Evolutionary conservation across 306 rosid species (phyloP).

Genomic region (Chamaecrista fasciculata): DNA sequence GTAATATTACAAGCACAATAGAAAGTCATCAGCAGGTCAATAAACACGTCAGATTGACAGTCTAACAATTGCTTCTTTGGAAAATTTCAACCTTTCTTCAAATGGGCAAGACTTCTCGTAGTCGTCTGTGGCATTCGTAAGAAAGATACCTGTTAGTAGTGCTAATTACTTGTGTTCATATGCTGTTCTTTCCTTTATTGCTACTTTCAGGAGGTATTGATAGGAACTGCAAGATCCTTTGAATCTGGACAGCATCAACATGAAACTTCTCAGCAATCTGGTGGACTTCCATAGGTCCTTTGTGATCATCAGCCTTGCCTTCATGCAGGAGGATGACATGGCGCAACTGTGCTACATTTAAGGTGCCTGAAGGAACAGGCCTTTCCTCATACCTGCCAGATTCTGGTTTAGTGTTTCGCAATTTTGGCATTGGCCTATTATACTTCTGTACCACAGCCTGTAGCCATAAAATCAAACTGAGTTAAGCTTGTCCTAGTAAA

Average conservation of each 20-base stretch:
- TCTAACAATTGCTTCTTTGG: background rate
- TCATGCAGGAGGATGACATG: slow-evolving; percentile 65
- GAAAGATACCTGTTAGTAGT: slow-evolving; percentile 25
- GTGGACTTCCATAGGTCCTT: slow-evolving; percentile 62
- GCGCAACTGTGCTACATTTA: slow-evolving; percentile 79
- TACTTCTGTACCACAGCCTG: slow-evolving; percentile 84
- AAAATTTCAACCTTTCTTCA: slow-evolving; percentile 5
- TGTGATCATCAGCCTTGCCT: slow-evolving; percentile 81
- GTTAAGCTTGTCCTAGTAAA: slow-evolving; percentile 2
- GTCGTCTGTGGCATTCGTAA: slow-evolving; percentile 28
- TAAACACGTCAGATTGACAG: background rate
- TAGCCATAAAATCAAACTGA: background rate
- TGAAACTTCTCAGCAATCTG: slow-evolving; percentile 64
- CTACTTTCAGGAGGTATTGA: slow-evolving; percentile 69
- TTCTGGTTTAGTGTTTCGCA: slow-evolving; percentile 66
- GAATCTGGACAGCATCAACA: slow-evolving; percentile 55
- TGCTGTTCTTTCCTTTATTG: slow-evolving; percentile 37
- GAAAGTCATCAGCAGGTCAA: slow-evolving; percentile 11
- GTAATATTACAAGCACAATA: slow-evolving; percentile 8
- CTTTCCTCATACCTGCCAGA: slow-evolving; percentile 63
- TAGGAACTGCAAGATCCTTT: slow-evolving; percentile 59
- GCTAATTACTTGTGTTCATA: slow-evolving; percentile 13
- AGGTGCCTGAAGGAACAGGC: slow-evolving; percentile 65
- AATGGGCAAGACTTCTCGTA: background rate
- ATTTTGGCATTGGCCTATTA: slow-evolving; percentile 72